A percentile compares a stretch with the other conserved stretches of the same genome.
These are phyloP conservation scores for Alternaria metachromatica DNA, from an alignment of 2,329 filamentous ascomycete genomes.

Conservation along the genomic window DNA sequence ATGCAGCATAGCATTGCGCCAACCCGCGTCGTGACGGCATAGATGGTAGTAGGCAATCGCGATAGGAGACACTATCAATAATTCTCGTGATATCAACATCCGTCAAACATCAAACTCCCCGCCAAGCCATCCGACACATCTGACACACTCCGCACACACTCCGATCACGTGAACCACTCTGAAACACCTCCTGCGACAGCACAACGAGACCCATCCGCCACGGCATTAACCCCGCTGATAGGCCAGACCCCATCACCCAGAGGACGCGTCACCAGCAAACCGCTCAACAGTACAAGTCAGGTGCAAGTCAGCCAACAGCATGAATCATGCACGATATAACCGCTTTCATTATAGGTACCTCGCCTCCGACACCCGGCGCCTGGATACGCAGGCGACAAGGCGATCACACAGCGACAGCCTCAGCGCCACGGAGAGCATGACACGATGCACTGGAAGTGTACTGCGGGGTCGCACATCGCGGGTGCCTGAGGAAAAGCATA, in stretches of 20 bases:
- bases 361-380: not conserved
- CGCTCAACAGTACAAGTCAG: not conserved
- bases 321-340: slow-evolving; percentile 1
- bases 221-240: not conserved
- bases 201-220: not conserved
- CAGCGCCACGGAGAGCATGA: not conserved
- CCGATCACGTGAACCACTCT: not conserved
- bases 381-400: not conserved
- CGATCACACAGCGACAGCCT: slow-evolving; percentile 23
- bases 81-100: not conserved
- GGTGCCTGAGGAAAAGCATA: not conserved
- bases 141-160: slow-evolving; percentile 6
- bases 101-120: not conserved
- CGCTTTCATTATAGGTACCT: not conserved
- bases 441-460: not conserved
- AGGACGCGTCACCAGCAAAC: not conserved
- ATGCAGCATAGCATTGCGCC: too few species aligned
- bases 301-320: not conserved
- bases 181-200: slow-evolving; percentile 8
- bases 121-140: slow-evolving; percentile 4
- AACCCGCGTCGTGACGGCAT: too few species aligned
- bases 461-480: not conserved
- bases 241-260: not conserved
- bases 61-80: too few species aligned
- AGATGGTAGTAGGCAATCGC: not conserved